These are phyloP conservation scores for Dichomitus squalens DNA, from an alignment of 1,284 basidiomycete genomes.

Conservation along the genomic window DNA sequence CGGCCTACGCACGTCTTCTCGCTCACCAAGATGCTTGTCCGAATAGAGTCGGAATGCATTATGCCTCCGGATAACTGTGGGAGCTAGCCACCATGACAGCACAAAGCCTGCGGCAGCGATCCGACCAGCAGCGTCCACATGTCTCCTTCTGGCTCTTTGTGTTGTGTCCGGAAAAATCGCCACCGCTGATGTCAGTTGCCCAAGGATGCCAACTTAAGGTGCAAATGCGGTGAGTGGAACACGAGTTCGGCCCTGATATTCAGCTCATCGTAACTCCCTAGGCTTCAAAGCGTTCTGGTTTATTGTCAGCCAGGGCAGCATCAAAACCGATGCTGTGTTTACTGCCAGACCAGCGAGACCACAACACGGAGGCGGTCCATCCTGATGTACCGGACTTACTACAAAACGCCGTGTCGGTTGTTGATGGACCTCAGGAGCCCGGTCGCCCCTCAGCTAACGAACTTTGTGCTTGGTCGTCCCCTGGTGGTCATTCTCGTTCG, in stretches of 20 bases:
- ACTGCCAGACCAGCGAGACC: not conserved
- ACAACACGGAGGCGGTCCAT: not conserved
- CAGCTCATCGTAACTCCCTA: too few species aligned
- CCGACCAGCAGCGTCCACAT: too few species aligned
- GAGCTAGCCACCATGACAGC: not conserved
- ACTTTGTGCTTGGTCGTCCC: slow-evolving; percentile 19
- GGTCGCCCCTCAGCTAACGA: slow-evolving; percentile 23
- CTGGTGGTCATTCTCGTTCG: slow-evolving; percentile 14
- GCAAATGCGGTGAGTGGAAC: too few species aligned
- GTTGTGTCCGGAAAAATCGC: too few species aligned
- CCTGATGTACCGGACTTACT: not conserved
- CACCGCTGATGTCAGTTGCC: too few species aligned
- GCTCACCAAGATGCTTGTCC: too few species aligned
- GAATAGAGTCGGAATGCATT: too few species aligned
- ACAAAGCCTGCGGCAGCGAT: not conserved
- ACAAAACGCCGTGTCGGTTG: slow-evolving; percentile 7
- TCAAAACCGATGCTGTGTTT: not conserved
- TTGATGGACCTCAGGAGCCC: slow-evolving; percentile 17
- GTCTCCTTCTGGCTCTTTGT: too few species aligned
- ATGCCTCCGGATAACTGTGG: not conserved
- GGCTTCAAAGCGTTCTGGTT: too few species aligned
- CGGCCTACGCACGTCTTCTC: too few species aligned
- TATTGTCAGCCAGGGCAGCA: not conserved
- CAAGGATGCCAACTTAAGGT: too few species aligned
- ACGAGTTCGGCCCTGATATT: too few species aligned